A percentile compares a stretch with the other conserved stretches of the same genome.
These are phyloP conservation scores for Teratosphaeria gauchensis DNA, from an alignment of 2,329 filamentous ascomycete species.

Conservation along the genomic window DNA sequence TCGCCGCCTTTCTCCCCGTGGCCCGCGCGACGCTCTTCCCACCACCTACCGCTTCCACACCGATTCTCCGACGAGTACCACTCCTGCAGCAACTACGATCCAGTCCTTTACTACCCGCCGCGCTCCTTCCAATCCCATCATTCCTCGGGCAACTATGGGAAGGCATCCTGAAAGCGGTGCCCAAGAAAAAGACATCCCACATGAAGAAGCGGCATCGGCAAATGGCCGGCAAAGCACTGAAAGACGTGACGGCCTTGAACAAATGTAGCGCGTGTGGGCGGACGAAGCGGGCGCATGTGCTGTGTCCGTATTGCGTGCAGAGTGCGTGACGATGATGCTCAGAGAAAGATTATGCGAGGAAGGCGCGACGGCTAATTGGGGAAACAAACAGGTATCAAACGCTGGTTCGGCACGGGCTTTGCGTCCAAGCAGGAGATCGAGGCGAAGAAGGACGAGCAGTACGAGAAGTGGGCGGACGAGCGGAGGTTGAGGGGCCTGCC, in stretches of 20 bases:
- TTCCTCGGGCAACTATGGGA: slow-evolving; percentile 85
- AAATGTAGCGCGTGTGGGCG: slow-evolving; percentile 83
- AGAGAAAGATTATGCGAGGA: not conserved
- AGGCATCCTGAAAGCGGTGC: slow-evolving; percentile 79
- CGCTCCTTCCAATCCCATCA: slow-evolving; percentile 56
- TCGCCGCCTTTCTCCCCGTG: slow-evolving; percentile 46
- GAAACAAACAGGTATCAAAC: slow-evolving; percentile 20
- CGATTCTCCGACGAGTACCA: slow-evolving; percentile 37
- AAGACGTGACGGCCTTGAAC: slow-evolving; percentile 80
- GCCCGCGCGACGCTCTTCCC: slow-evolving; percentile 34
- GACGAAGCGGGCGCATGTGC: slow-evolving; percentile 74
- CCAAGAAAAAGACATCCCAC: slow-evolving; percentile 98
- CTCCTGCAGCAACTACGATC: slow-evolving; percentile 35
- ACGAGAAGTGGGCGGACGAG: slow-evolving; percentile 18
- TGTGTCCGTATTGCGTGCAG: slow-evolving; percentile 79
- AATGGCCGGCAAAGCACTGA: slow-evolving; percentile 88
- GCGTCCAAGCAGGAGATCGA: slow-evolving; percentile 18
- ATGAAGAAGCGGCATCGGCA: slow-evolving; percentile 89
- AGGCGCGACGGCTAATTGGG: not conserved
- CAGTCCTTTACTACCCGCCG: slow-evolving; percentile 38
- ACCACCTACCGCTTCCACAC: slow-evolving; percentile 23
- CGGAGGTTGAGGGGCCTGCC: slow-evolving; percentile 8
- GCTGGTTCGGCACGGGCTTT: slow-evolving; percentile 28
- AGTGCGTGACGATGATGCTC: slow-evolving; percentile 46
- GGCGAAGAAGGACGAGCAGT: slow-evolving; percentile 10